Conservation (phyloP, 2,329 filamentous ascomycete species). For the Xylariaceae sp. region DNA sequence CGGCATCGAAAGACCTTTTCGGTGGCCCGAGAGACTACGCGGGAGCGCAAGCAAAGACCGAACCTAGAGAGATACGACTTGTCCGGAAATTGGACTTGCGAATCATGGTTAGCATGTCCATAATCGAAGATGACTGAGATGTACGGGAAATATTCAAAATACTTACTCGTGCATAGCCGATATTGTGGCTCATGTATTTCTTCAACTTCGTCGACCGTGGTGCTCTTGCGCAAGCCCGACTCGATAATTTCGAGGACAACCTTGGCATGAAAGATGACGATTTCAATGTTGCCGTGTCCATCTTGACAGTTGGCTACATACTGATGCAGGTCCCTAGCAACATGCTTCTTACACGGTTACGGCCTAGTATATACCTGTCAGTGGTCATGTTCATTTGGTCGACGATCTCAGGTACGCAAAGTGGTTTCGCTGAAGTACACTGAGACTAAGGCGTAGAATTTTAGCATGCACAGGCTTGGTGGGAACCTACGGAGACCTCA, state of each 20-base stretch:
- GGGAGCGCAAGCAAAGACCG: constrained; percentile 33
- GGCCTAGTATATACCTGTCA: constrained; percentile 38
- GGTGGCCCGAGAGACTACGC: constrained; percentile 30
- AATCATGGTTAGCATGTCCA: constrained; percentile 33
- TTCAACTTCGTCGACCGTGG: constrained; percentile 43
- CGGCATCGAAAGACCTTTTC: too few relatives aligned
- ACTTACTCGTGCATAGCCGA: constrained; percentile 20
- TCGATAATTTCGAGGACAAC: constrained; percentile 37
- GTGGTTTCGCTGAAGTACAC: neutral
- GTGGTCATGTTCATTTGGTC: constrained; percentile 39
- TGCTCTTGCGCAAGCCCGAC: constrained; percentile 41
- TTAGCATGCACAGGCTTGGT: constrained; percentile 32
- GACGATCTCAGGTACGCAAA: constrained; percentile 26
- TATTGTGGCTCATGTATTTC: constrained; percentile 40
- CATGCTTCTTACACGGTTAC: constrained; percentile 40
- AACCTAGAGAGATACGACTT: constrained; percentile 35
- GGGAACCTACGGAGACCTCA: constrained; percentile 29
- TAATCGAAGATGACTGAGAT: too few relatives aligned
- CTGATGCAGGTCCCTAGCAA: constrained; percentile 36
- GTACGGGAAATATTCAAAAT: neutral
- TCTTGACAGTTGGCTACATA: constrained; percentile 36
- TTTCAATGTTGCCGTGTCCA: constrained; percentile 33
- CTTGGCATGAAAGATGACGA: constrained; percentile 35
- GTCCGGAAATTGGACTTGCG: constrained; percentile 37
- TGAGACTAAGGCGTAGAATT: neutral